Evolutionary conservation across 176 grass and related monocot genomes (phyloP).

Genomic region (Carex pumila): DNA sequence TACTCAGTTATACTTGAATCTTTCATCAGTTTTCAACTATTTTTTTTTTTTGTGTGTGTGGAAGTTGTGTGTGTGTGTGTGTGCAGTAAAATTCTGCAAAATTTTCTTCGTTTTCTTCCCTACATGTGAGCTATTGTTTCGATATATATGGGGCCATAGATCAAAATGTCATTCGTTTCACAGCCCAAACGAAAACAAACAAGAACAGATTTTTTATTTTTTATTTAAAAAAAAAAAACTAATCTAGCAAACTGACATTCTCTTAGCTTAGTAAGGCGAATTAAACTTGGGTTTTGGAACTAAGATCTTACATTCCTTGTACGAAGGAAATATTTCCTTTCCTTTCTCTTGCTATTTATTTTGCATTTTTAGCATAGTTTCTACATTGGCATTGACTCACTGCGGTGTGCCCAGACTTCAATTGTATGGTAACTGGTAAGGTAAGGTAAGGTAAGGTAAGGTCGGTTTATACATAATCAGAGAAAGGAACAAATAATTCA

Average conservation of each 20-base stretch:
- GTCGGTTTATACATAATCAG: neutral
- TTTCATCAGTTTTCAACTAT: no score
- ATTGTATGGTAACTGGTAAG: neutral
- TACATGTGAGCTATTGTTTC: neutral
- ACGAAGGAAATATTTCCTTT: conserved; percentile 3
- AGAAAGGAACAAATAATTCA: conserved; percentile 5
- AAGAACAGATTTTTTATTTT: neutral
- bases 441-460: neutral
- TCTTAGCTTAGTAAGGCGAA: neutral
- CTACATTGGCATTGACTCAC: conserved; percentile 6
- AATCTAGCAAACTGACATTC: conserved; percentile 3
- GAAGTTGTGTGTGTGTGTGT: neutral
- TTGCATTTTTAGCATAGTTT: conserved; percentile 23
- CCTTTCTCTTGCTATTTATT: conserved; percentile 11
- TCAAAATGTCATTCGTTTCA: neutral
- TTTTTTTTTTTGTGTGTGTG: no score
- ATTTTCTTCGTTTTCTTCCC: neutral
- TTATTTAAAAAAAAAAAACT: neutral
- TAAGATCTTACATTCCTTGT: conserved; percentile 25
- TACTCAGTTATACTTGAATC: no score
- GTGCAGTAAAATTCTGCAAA: neutral
- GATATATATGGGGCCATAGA: neutral
- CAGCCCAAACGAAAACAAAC: neutral
- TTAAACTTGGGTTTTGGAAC: conserved; percentile 24
- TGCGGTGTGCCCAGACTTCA: neutral